Conservation (phyloP, 495 filamentous ascomycete genomes). For the Ramalina intermedia region DNA sequence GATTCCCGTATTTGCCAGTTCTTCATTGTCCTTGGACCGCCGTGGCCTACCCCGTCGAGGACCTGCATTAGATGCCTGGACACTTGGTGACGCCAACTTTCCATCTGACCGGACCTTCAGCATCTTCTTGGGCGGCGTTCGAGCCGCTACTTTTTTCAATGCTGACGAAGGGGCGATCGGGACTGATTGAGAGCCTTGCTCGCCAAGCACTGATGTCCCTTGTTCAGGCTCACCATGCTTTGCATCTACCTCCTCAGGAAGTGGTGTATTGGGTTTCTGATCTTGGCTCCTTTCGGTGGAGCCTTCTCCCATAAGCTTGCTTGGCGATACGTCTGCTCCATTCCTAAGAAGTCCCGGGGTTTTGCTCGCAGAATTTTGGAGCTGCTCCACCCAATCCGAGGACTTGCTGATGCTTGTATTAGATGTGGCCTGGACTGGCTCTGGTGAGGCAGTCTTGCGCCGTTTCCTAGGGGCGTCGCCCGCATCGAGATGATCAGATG, state of each 20-base stretch:
- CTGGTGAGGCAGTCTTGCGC: slow-evolving; percentile 22
- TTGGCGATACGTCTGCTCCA: neutral
- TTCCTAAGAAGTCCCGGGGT: neutral
- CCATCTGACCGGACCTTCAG: slow-evolving; percentile 41
- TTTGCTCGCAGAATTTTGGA: slow-evolving; percentile 3
- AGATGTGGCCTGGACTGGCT: neutral
- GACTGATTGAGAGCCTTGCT: neutral
- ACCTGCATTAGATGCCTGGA: slow-evolving; percentile 15
- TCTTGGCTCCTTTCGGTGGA: neutral
- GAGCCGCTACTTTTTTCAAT: neutral
- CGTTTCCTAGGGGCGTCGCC: slow-evolving; percentile 25
- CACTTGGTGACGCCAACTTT: slow-evolving; percentile 38
- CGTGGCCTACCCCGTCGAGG: slow-evolving; percentile 19
- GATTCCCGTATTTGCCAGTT: slow-evolving; percentile 17
- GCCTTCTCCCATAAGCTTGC: neutral
- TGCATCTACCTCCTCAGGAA: neutral
- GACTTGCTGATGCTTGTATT: neutral
- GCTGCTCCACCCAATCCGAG: slow-evolving; percentile 3
- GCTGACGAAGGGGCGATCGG: neutral
- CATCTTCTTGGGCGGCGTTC: slow-evolving; percentile 23
- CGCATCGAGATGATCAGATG: slow-evolving; percentile 5
- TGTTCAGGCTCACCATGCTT: neutral
- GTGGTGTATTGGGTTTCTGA: neutral
- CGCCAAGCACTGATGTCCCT: too few relatives aligned
- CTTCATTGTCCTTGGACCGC: slow-evolving; percentile 12